Conservation (phyloP, 345 rosid genomes). For the Turnera subulata region DNA sequence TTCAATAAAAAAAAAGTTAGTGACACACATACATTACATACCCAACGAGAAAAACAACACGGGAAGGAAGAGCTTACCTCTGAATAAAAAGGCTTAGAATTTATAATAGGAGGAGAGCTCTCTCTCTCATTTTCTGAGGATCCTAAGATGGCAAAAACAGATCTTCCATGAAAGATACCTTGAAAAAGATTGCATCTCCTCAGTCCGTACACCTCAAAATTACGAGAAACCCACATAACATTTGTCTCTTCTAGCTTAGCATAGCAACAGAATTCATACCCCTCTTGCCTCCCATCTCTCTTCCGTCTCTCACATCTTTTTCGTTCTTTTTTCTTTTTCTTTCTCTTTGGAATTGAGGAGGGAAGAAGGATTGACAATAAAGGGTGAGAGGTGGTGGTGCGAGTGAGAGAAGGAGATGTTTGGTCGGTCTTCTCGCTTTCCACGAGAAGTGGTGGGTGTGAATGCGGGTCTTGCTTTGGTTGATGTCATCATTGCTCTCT, state of each 20-base stretch:
- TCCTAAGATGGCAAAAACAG: constrained; percentile 12
- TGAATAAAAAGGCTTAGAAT: too few species aligned
- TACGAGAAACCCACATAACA: constrained; percentile 4
- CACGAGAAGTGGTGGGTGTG: constrained; percentile 26
- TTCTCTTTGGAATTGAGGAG: background rate
- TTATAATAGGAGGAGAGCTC: too few species aligned
- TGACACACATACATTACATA: too few species aligned
- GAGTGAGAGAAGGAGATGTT: constrained; percentile 12
- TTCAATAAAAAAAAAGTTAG: background rate
- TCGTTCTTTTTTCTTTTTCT: background rate
- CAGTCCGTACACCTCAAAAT: constrained; percentile 16
- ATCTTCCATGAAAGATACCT: constrained; percentile 38
- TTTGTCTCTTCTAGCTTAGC: background rate
- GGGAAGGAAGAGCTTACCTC: too few species aligned
- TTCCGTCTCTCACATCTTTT: too few species aligned
- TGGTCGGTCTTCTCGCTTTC: constrained; percentile 24
- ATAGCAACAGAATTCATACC: background rate
- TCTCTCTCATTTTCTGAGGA: background rate
- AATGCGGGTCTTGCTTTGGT: constrained; percentile 40
- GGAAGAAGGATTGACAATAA: background rate
- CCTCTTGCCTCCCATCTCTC: too few species aligned
- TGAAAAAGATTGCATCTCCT: constrained; percentile 15
- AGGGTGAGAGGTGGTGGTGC: constrained; percentile 8
- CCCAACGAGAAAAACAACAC: too few species aligned
- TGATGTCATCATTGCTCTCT: constrained; percentile 38